Evolutionary conservation across 805 yeast species (phyloP), one percentile per base, ranked within the genome.

Genomic region (Debaryomyces castellii): DNA sequence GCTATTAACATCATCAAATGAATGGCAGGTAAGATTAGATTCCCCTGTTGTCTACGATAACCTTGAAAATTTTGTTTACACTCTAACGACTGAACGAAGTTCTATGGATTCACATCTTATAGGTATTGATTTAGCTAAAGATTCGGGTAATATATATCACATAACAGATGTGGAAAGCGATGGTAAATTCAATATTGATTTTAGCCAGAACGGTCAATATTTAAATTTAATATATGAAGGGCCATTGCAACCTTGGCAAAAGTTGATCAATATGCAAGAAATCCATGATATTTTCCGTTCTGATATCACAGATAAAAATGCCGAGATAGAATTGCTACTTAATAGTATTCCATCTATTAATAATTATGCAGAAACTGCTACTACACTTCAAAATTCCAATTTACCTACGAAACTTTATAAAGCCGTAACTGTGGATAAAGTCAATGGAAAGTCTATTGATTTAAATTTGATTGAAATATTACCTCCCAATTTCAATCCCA

Each of bases 61-160:
- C 18, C 69, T 62, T 11, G 66, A 67, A 7, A 69, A 78, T 39
- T 53, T 62, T 3, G 58, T 87, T 1, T 85, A 77, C 55, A 90
- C 81, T 58, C 57, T 83, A 9, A 82, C 91, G 1, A 87, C 96
- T 0, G 80, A 81, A 51, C 80, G 80, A 52, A 82, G 91, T 2
- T 81, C 97, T 0, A 81, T 82, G 44, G 96, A 92, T 59, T 74
- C 96, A 55, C 96, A 90, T 58, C 57, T 94, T 18, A 85, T 88
- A 61, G 77, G 85, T 1, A 82, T 89, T 14, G 63, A 78, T 45
- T 59, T 92, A 40, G 50, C 58, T 3, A 43, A 51, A n/a, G 76
- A 79, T 1, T 62, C 68, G 1, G 63, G 63, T 5, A 66, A 73
- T 21, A 51, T 58, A 4, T 60, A 60, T 1, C 64, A 64, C 24